Conservation (phyloP, 179 eudicot genomes). For the Kewa caespitosa region DNA sequence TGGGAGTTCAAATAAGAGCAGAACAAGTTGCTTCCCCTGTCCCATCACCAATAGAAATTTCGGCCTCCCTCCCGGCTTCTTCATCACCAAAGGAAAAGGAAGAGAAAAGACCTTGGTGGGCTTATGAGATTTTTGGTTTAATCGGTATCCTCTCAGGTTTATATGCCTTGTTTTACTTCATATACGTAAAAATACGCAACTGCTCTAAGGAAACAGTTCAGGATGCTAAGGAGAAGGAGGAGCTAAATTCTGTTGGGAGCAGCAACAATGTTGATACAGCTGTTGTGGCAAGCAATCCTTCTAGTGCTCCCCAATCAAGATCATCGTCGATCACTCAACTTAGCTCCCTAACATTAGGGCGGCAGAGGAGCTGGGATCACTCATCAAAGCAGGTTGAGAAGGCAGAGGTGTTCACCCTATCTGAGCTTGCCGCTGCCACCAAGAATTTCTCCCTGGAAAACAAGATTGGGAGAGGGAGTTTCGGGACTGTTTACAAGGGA, state of each 20-base stretch:
- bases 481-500: constrained; percentile 52
- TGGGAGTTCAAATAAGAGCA: constrained; percentile 12
- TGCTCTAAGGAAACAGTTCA: not conserved
- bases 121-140: constrained; percentile 37
- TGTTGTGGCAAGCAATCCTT: constrained; percentile 34
- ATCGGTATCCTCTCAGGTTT: constrained; percentile 39
- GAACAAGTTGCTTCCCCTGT: constrained; percentile 7
- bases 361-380: constrained; percentile 42
- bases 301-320: constrained; percentile 47
- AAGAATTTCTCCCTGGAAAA: constrained; percentile 49
- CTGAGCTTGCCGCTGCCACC: constrained; percentile 45
- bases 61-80: constrained; percentile 14
- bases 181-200: constrained; percentile 14
- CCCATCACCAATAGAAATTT: constrained; percentile 14
- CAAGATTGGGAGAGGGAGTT: constrained; percentile 58
- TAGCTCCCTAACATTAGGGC: constrained; percentile 31
- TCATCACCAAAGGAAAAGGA: constrained; percentile 8
- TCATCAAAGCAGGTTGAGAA: constrained; percentile 42
- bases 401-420: constrained; percentile 39
- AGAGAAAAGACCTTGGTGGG: constrained; percentile 30
- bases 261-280: constrained; percentile 28
- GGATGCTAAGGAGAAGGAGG: constrained; percentile 22
- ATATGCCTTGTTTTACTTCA: constrained; percentile 28
- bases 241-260: constrained; percentile 19
- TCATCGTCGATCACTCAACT: constrained; percentile 42